Conservation (phyloP, 2,329 filamentous ascomycete genomes). For the Cytospora leucostoma region DNA sequence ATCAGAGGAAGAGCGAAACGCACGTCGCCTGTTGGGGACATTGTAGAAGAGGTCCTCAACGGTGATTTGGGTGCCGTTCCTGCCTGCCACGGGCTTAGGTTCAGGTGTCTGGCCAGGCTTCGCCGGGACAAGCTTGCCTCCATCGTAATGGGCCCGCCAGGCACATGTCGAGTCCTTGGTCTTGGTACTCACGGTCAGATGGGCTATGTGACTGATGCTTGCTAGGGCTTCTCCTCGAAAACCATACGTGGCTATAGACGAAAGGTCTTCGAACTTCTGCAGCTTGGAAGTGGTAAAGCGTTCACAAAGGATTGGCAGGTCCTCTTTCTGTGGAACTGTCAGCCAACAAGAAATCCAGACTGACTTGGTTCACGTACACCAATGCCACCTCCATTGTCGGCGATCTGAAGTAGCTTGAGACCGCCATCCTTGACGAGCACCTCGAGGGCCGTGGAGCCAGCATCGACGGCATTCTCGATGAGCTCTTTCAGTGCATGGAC, state of each 20-base stretch:
- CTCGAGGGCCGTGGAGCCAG: constrained; percentile 89
- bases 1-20: constrained; percentile 88
- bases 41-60: constrained; percentile 99
- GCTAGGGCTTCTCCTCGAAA: constrained; percentile 95
- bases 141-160: constrained; percentile 85
- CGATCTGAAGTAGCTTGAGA: constrained; percentile 92
- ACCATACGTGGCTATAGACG: constrained; percentile 91
- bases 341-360: constrained; percentile 25
- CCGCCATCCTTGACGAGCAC: constrained; percentile 94
- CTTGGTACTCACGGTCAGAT: constrained; percentile 91
- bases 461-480: constrained; percentile 96
- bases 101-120: constrained; percentile 88
- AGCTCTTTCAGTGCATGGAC: constrained; percentile 95
- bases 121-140: constrained; percentile 75
- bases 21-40: constrained; percentile 80
- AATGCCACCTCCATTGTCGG: constrained; percentile 95
- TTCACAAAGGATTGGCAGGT: constrained; percentile 88
- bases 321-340: constrained; percentile 68
- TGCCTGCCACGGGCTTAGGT: constrained; percentile 83
- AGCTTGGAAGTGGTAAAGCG: constrained; percentile 97
- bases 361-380: constrained; percentile 60
- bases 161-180: constrained; percentile 85
- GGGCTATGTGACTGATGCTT: constrained; percentile 97
- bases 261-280: constrained; percentile 88
- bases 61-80: constrained; percentile 89